These are phyloP conservation scores for Chaetomiaceae sp. DNA, from an alignment of 2,329 filamentous ascomycete species.

Conservation along the genomic window DNA sequence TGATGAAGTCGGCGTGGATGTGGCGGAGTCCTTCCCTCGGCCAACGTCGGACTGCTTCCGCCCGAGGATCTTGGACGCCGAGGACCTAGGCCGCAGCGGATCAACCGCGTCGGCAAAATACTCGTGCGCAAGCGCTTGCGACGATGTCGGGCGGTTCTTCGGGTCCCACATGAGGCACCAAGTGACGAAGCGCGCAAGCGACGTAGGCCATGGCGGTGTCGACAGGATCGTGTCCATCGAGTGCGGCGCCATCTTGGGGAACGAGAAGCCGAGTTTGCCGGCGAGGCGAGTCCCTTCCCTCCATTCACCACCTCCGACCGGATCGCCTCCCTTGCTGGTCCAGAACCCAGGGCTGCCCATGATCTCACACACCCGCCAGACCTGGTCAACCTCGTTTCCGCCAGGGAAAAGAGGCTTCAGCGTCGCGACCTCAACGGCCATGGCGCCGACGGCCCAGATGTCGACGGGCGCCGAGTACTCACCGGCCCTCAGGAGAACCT, in stretches of 20 bases:
- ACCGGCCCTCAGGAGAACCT: constrained; percentile 86
- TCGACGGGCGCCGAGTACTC: constrained; percentile 97
- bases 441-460: constrained; percentile 96
- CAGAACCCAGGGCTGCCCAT: constrained; percentile 98
- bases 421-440: constrained; percentile 97
- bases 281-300: constrained; percentile 88
- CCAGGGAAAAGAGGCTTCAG: constrained; percentile 95
- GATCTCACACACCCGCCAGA: constrained; percentile 97
- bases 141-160: constrained; percentile 81
- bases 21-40: constrained; percentile 58
- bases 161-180: constrained; percentile 99
- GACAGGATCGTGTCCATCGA: constrained; percentile 92
- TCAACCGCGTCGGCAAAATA: constrained; percentile 92
- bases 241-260: constrained; percentile 98
- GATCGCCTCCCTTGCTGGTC: constrained; percentile 85
- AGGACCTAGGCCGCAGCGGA: constrained; percentile 85
- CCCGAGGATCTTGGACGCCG: constrained; percentile 73
- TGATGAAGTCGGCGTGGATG: constrained; percentile 55
- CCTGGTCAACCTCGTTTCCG: constrained; percentile 96
- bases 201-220: constrained; percentile 82
- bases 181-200: constrained; percentile 87
- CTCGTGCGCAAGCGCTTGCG: constrained; percentile 89
- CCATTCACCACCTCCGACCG: constrained; percentile 94
- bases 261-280: constrained; percentile 95
- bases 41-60: constrained; percentile 84